Percentiles rank a stretch among this genome's conserved stretches.
These are phyloP conservation scores for Tephrocybe rancida DNA, from an alignment of 768 basidiomycete genomes.

Conservation along the genomic window DNA sequence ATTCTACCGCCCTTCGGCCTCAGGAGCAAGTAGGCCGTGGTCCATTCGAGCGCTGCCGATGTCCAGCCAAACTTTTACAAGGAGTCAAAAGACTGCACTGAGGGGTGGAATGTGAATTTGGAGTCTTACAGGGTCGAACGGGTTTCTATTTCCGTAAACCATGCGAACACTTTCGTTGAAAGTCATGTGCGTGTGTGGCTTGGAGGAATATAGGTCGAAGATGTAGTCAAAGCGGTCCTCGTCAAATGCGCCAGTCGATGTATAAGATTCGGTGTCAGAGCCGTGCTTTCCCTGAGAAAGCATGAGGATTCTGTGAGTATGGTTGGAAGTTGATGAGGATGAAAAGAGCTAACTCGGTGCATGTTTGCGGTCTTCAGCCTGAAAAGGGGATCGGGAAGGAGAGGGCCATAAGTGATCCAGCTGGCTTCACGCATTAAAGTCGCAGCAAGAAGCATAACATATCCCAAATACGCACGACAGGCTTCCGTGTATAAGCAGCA, in stretches of 20 bases:
- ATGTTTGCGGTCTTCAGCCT: constrained; percentile 41
- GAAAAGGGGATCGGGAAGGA: constrained; percentile 46
- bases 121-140: constrained; percentile 35
- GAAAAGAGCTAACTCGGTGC: constrained; percentile 32
- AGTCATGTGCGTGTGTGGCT: constrained; percentile 41
- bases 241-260: constrained; percentile 41
- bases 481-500: constrained; percentile 37
- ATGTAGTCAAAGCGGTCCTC: constrained; percentile 37
- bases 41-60: constrained; percentile 43
- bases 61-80: constrained; percentile 44
- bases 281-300: constrained; percentile 44
- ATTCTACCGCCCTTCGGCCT: constrained; percentile 37
- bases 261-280: constrained; percentile 41
- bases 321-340: not conserved
- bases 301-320: not conserved
- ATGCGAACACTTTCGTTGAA: constrained; percentile 41
- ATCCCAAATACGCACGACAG: constrained; percentile 36
- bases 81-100: not conserved
- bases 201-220: constrained; percentile 42
- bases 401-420: constrained; percentile 34
- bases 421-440: constrained; percentile 18
- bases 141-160: constrained; percentile 41
- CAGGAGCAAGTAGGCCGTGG: constrained; percentile 38
- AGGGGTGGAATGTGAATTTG: not conserved
- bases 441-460: not conserved